Evolutionary conservation across 2,329 filamentous ascomycete genomes (phyloP).

Genomic region (Thyridium curvatum): DNA sequence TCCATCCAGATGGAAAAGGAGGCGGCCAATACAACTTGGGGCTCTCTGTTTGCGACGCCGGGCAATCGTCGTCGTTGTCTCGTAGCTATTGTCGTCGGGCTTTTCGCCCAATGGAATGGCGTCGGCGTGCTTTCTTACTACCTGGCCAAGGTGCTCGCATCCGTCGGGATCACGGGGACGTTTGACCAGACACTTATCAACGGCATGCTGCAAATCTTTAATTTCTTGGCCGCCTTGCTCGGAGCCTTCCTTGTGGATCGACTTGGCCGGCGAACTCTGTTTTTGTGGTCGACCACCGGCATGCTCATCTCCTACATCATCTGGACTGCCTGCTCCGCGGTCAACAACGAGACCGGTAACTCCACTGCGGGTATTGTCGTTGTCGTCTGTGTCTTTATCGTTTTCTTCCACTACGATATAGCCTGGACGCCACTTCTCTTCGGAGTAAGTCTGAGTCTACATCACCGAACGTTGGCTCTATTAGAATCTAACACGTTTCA

Average conservation of each 20-base stretch:
- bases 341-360: slow-evolving; percentile 16
- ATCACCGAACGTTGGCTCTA: no score
- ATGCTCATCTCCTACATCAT: slow-evolving; percentile 20
- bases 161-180: slow-evolving; percentile 22
- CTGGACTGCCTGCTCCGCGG: slow-evolving; percentile 31
- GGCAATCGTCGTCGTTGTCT: slow-evolving; percentile 6
- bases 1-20: background rate
- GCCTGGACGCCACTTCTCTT: slow-evolving; percentile 19
- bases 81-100: slow-evolving; percentile 4
- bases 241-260: slow-evolving; percentile 3
- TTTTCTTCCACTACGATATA: slow-evolving; percentile 37
- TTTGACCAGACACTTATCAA: slow-evolving; percentile 19
- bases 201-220: slow-evolving; percentile 23
- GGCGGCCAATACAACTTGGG: background rate
- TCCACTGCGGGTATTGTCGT: slow-evolving; percentile 33
- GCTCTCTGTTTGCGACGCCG: slow-evolving; percentile 1
- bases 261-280: slow-evolving; percentile 15
- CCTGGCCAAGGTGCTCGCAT: slow-evolving; percentile 23
- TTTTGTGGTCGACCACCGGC: slow-evolving; percentile 10
- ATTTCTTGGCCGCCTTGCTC: background rate
- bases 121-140: slow-evolving; percentile 19
- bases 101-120: slow-evolving; percentile 8
- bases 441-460: no score
- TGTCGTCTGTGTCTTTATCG: slow-evolving; percentile 41
- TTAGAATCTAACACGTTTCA: no score